Conservation (phyloP, 2,329 filamentous ascomycete species). For the Parasarocladium wereldwijsianum region DNA sequence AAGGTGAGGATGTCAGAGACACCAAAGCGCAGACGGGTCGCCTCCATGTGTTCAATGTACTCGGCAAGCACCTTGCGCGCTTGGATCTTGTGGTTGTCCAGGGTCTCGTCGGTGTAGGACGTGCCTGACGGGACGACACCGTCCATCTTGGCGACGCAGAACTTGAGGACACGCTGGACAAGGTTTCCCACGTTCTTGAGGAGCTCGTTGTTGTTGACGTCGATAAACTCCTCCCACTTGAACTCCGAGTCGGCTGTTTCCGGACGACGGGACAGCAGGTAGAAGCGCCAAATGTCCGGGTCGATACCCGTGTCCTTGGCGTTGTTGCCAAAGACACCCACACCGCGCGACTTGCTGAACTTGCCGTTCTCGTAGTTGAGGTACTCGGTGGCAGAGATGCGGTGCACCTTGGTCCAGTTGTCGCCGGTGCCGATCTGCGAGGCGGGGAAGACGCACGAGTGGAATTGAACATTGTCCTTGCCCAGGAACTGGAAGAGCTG, state of each 20-base stretch:
- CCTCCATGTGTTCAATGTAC: constrained; percentile 55
- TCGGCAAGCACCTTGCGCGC: constrained; percentile 51
- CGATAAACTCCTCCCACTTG: constrained; percentile 73
- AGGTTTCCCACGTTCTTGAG: constrained; percentile 62
- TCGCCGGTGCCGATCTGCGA: constrained; percentile 74
- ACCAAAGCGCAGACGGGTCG: constrained; percentile 54
- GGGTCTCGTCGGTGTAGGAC: constrained; percentile 39
- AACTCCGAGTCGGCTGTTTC: constrained; percentile 82
- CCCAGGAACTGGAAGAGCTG: constrained; percentile 91
- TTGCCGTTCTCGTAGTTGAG: constrained; percentile 82
- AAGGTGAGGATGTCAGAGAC: constrained; percentile 52
- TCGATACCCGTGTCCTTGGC: constrained; percentile 75
- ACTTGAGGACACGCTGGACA: constrained; percentile 60
- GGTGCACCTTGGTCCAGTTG: constrained; percentile 80
- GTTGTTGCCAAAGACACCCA: constrained; percentile 85
- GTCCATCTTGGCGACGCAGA: constrained; percentile 62
- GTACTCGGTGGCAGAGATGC: constrained; percentile 76
- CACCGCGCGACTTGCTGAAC: constrained; percentile 79
- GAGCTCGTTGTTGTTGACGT: constrained; percentile 81
- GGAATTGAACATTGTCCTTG: constrained; percentile 51
- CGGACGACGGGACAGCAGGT: constrained; percentile 71
- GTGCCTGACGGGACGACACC: constrained; percentile 49
- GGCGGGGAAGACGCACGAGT: constrained; percentile 82
- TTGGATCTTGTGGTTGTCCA: constrained; percentile 41
- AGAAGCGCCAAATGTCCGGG: constrained; percentile 86